Conservation (phyloP, 139 green algal genomes). For the Tetraselmis striata region DNA sequence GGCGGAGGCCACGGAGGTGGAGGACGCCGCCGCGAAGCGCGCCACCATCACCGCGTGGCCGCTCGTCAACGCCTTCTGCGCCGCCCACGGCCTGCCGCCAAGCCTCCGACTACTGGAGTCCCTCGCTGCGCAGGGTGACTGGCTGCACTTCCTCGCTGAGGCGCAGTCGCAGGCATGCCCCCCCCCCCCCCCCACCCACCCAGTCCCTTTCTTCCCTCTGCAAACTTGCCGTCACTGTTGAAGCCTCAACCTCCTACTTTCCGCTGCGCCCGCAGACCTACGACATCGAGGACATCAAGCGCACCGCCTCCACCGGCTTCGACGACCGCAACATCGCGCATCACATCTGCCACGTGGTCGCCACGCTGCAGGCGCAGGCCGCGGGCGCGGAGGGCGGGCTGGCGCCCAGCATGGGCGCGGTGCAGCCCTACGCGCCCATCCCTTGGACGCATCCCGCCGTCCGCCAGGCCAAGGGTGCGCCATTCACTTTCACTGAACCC, state of each 20-base stretch:
- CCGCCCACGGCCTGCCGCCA: not conserved
- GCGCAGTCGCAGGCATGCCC: not conserved
- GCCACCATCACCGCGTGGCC: not conserved
- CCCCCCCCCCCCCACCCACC: too few relatives aligned
- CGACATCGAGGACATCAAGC: not conserved
- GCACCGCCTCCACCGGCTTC: not conserved
- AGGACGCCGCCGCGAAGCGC: not conserved
- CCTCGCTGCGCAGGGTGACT: not conserved
- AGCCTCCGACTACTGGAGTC: not conserved
- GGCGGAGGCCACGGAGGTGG: not conserved
- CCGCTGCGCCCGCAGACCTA: too few relatives aligned
- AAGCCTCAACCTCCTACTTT: too few relatives aligned
- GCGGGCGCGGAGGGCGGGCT: not conserved
- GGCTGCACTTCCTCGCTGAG: not conserved
- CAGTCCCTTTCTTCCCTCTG: too few relatives aligned
- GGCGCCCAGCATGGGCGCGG: not conserved
- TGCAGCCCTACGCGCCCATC: not conserved
- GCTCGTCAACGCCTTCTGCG: not conserved
- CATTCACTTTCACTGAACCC: too few relatives aligned
- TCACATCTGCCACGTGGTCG: not conserved
- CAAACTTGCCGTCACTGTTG: too few relatives aligned
- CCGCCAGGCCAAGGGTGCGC: not conserved
- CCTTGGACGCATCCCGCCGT: not conserved
- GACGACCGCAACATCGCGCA: not conserved
- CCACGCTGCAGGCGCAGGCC: not conserved